Conservation (phyloP, 2,329 filamentous ascomycete genomes). For the Hypomyces perniciosus region DNA sequence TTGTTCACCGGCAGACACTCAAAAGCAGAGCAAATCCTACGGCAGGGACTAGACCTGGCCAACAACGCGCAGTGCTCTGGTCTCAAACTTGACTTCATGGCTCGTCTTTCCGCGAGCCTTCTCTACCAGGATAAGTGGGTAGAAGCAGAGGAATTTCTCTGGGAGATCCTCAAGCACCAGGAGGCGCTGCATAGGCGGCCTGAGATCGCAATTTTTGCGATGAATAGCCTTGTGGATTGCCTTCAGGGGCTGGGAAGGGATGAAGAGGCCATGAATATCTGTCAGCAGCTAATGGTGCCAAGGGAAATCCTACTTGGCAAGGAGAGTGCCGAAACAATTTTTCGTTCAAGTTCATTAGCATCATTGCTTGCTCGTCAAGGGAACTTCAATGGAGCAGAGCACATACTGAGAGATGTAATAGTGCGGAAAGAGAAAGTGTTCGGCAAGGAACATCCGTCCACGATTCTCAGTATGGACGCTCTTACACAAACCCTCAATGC, state of each 20-base stretch:
- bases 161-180: too few relatives aligned
- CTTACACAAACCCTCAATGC: background rate
- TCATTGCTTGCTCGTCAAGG: too few relatives aligned
- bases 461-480: background rate
- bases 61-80: background rate
- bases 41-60: background rate
- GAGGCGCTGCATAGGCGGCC: too few relatives aligned
- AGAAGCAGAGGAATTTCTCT: background rate
- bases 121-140: background rate
- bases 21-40: background rate
- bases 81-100: background rate
- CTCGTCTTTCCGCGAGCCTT: background rate
- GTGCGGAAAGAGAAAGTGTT: background rate
- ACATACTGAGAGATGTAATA: too few relatives aligned
- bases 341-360: too few relatives aligned
- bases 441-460: background rate
- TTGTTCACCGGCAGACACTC: background rate
- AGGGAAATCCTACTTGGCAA: too few relatives aligned
- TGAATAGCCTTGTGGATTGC: too few relatives aligned
- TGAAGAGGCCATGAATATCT: too few relatives aligned
- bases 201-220: background rate
- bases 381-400: too few relatives aligned
- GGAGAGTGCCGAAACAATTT: too few relatives aligned
- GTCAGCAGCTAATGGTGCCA: too few relatives aligned
- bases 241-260: too few relatives aligned